Conservation (phyloP, 768 basidiomycete species). For the Phaffia australis region DNA sequence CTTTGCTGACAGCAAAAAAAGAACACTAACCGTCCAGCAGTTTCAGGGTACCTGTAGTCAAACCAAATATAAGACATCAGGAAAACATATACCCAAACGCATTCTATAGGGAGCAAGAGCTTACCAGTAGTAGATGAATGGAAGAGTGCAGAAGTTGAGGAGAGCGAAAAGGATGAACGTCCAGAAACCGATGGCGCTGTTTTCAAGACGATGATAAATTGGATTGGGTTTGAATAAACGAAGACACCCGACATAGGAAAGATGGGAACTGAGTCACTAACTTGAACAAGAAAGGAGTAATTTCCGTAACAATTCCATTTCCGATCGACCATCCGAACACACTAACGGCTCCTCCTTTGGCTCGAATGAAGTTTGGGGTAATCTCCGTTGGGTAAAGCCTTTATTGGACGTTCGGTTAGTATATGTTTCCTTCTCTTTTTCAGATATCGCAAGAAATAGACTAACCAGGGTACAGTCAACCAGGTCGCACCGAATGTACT, state of each 20-base stretch:
- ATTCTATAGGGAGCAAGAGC: not conserved
- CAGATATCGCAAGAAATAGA: not conserved
- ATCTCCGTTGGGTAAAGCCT: conserved; percentile 28
- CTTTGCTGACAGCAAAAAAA: not conserved
- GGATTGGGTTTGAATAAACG: not conserved
- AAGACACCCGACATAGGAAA: conserved; percentile 6
- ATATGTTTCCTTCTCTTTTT: not conserved
- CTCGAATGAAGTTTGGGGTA: conserved; percentile 27
- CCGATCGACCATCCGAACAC: conserved; percentile 27
- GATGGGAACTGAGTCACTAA: conserved; percentile 26
- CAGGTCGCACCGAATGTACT: conserved; percentile 29
- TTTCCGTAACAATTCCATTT: conserved; percentile 28
- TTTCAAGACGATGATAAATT: not conserved
- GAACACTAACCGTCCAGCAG: conserved; percentile 1
- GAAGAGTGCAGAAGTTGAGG: conserved; percentile 16
- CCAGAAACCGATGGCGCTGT: not conserved
- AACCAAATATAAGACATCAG: not conserved
- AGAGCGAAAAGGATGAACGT: conserved; percentile 23
- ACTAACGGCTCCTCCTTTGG: conserved; percentile 27
- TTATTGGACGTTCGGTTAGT: not conserved
- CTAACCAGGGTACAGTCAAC: conserved; percentile 29
- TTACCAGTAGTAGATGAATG: conserved; percentile 17
- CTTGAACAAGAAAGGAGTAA: conserved; percentile 29
- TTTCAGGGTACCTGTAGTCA: conserved; percentile 2
- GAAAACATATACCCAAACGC: not conserved